phyloP scores from a whole-genome alignment of 148 eudicot genomes.

The Chenopodium formosanum region DNA sequence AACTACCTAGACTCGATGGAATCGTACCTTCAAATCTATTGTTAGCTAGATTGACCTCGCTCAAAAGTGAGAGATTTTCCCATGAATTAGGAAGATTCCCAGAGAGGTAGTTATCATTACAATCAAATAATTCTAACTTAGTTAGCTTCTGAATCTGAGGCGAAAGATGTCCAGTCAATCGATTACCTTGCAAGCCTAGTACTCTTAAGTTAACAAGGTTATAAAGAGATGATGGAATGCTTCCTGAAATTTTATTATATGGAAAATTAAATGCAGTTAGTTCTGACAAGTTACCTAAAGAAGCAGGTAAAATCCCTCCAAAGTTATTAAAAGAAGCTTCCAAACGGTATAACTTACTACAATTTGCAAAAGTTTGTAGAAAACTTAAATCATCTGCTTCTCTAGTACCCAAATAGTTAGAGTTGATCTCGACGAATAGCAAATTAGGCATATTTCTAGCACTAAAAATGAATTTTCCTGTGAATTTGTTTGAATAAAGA shows the following conservation, averaged over 20 bases:
- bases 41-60: background rate
- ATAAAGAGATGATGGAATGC: slow-evolving; percentile 16
- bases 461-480: slow-evolving; percentile 12
- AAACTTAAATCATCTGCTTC: slow-evolving; percentile 10
- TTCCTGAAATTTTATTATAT: slow-evolving; percentile 19
- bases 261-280: background rate
- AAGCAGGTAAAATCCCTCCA: slow-evolving; percentile 27
- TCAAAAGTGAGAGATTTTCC: slow-evolving; percentile 29
- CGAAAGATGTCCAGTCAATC: slow-evolving; percentile 24
- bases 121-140: background rate
- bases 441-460: slow-evolving; percentile 7
- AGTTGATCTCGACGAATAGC: background rate
- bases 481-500: background rate
- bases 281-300: slow-evolving; percentile 21
- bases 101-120: slow-evolving; percentile 6
- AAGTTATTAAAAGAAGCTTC: slow-evolving; percentile 7
- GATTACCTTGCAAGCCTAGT: background rate
- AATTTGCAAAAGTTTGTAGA: background rate
- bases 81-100: slow-evolving; percentile 30
- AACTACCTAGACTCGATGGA: slow-evolving; percentile 35
- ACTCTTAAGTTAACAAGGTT: slow-evolving; percentile 15
- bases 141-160: slow-evolving; percentile 7
- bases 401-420: background rate
- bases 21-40: slow-evolving; percentile 30
- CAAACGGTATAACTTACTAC: background rate